Evolutionary conservation across 2,329 filamentous ascomycete species (phyloP), one percentile per base, ranked within the genome.

Genomic region (Alternaria gansuensis): DNA sequence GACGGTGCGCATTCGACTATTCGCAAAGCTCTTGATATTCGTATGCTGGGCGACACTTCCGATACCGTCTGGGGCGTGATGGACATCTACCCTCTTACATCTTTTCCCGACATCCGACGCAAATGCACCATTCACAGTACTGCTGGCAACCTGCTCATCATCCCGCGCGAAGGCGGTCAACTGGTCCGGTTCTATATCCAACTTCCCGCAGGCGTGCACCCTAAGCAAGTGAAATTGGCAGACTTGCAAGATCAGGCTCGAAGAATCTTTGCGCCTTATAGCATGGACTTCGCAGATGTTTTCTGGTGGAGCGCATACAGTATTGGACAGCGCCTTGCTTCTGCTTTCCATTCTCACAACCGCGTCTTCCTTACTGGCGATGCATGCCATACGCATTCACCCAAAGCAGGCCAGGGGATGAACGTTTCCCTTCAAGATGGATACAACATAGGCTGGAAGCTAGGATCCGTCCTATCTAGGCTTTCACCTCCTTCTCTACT

Each of bases 261-360:
- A 34, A 76, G 74, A 0, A 84, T 88, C 39, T 84, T 89, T 50
- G 61, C 73, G 0, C 86, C 86, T 0, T 88, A 87, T 55, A 60
- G 67, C 0, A 78, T 88, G 61, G 82, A 86, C 0, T 81, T 87
- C 51, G 79, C 80, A 0, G 82, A 83, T 53, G 87, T 85, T 80
- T 88, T 76, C 17, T 92, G 89, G 88, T 92, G 91, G 78, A 89
- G 88, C 44, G 86, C 87, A 41, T 92, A 91, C 72, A 84, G 87
- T 65, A 88, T 91, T 57, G 87, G 88, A 10, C 88, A 91, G 78
- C 85, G 90, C 17, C 84, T 92, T 23, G 90, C 90, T 2, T 86
- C 86, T 64, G 83, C 85, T 45, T 93, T 92, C 78, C 84, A 86
- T 64, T 86, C 89, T 68, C 81, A 84, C 45, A 79, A 87, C 59